Conservation (phyloP, 2,329 filamentous ascomycete species). For the Zalaria obscura region DNA sequence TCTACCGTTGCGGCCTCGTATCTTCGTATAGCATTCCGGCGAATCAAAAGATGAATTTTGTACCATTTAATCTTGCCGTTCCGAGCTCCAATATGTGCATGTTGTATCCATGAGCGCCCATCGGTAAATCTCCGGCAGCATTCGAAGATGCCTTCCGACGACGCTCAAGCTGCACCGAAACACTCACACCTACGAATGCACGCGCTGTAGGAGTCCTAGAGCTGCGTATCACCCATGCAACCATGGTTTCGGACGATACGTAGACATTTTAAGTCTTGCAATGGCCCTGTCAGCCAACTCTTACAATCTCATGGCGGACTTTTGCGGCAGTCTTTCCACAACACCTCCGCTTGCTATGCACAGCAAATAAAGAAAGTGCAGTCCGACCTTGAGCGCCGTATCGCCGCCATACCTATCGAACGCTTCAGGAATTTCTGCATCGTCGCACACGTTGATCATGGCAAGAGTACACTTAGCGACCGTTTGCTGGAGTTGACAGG, state of each 20-base stretch:
- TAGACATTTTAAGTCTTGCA: constrained; percentile 24
- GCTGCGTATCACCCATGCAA: constrained; percentile 26
- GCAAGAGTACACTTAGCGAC: constrained; percentile 91
- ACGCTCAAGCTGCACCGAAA: too few relatives aligned
- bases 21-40: too few relatives aligned
- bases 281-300: constrained; percentile 4
- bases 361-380: constrained; percentile 21
- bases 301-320: constrained; percentile 1
- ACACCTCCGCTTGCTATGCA: constrained; percentile 17
- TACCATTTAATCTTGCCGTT: too few relatives aligned
- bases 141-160: too few relatives aligned
- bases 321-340: constrained; percentile 15
- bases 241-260: constrained; percentile 31
- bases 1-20: too few relatives aligned
- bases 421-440: constrained; percentile 94
- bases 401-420: constrained; percentile 62
- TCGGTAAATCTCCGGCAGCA: too few relatives aligned
- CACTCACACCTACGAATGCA: too few relatives aligned
- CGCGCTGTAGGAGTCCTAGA: too few relatives aligned
- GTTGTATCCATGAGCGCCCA: too few relatives aligned
- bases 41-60: too few relatives aligned
- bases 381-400: constrained; percentile 47
- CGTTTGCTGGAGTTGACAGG: constrained; percentile 86
- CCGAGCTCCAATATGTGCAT: too few relatives aligned
- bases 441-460: constrained; percentile 96